A percentile compares a stretch with the other conserved stretches of the same genome.
phyloP scores from a whole-genome alignment of 2,329 filamentous ascomycete species.

The Cladosporium sp. region DNA sequence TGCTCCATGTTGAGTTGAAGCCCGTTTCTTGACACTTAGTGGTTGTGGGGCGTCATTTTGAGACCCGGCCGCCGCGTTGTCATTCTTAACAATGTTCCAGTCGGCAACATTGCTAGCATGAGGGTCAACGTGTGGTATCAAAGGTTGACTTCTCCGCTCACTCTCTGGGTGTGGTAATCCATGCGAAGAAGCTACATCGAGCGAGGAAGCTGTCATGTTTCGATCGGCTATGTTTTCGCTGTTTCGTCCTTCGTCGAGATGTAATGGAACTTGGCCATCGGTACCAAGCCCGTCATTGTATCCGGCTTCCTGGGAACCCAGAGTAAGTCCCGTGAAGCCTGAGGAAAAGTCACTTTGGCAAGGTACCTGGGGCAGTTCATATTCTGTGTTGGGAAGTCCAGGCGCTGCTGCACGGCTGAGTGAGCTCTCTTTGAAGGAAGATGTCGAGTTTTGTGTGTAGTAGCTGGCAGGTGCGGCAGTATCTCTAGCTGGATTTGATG shows the following conservation, averaged over 20 bases:
- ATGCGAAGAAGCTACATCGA: background rate
- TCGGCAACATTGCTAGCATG: conserved; percentile 8
- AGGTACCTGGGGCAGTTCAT: background rate
- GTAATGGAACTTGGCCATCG: background rate
- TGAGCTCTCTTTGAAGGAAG: background rate
- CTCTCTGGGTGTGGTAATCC: background rate
- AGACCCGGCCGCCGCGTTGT: background rate
- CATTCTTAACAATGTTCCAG: conserved; percentile 7
- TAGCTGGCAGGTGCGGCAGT: background rate
- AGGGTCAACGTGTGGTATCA: conserved; percentile 7
- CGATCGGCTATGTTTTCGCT: conserved; percentile 62
- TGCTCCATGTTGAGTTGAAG: background rate
- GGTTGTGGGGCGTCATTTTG: background rate
- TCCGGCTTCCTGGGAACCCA: background rate
- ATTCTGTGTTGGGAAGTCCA: background rate
- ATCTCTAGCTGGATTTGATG: background rate
- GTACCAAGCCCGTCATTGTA: background rate
- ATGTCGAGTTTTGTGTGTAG: background rate
- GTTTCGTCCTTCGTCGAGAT: conserved; percentile 33
- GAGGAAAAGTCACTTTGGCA: conserved; percentile 7
- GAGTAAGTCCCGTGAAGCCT: background rate
- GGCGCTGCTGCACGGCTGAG: background rate
- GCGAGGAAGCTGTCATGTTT: conserved; percentile 39
- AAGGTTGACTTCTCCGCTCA: background rate
- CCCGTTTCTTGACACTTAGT: conserved; percentile 2